Base-by-base conservation (phyloP, 108 stramenopile species). In the Skeletonema menzelii region DNA sequence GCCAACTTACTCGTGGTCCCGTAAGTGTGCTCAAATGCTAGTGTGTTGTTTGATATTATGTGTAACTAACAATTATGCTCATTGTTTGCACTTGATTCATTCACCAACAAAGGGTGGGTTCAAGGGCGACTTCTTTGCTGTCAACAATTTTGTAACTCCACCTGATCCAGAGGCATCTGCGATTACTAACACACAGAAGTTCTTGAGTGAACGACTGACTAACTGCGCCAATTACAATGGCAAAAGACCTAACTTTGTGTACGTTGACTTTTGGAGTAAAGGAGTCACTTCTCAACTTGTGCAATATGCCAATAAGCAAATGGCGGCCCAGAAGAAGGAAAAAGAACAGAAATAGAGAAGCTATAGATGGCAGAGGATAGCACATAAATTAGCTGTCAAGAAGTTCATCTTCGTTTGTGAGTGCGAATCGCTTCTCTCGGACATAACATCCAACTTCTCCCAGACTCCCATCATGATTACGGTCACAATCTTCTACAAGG, bases 1-100 rank as follows among this genome's bases (percentile, higher is more conserved):
- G 92, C 55, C 53, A 75, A 34, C 53, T 88, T 26, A 75, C 62
- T 20, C 75, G 83, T 27, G 85, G 86, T 4, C 74, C 79, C 17
- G 64, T 35, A 35, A 35, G 35, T 35, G 35, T 35, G 1, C 10
- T 34, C 34, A 34, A 35, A 35, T 35, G 35, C 35, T 8, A 35
- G 8, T 8, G 35, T 11, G 35, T 35, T 35, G 35, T 35, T 35
- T 11, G 8, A 35, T 35, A 10, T 35, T 35, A 35, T 10, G 8
- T 35, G 8, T 11, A 35, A 35, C 35, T 35, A 35, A 35, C 35
- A 0, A 10, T n/a, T n/a, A n/a, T 32, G 31, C 31, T 32, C 7
- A 4, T 32, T 0, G 5, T 32, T 35, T 10, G 30, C 30, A 8
- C 8, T 11, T 35, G 35, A 35, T 35, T 35, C 35, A 35, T 10